These are phyloP conservation scores for Falciphora oryzae DNA, from an alignment of 2,329 filamentous ascomycete genomes.

Conservation along the genomic window DNA sequence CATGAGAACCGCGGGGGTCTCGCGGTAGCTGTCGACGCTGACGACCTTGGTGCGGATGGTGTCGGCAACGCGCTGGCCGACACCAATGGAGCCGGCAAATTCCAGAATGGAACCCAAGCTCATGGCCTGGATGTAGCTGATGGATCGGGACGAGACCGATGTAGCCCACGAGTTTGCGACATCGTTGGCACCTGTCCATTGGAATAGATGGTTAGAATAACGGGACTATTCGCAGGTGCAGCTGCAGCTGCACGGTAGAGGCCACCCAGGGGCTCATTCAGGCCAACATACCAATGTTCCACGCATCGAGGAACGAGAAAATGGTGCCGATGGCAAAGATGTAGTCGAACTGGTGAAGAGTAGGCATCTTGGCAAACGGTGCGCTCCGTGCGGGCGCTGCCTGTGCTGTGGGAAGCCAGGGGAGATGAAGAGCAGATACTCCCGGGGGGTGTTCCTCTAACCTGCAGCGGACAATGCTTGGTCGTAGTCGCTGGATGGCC, in stretches of 20 bases:
- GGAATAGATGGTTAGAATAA: slow-evolving; percentile 10
- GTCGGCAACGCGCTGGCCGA: slow-evolving; percentile 54
- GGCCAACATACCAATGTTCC: slow-evolving; percentile 49
- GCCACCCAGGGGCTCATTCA: neutral
- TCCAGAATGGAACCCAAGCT: slow-evolving; percentile 53
- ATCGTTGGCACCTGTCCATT: slow-evolving; percentile 46
- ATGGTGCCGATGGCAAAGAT: slow-evolving; percentile 59
- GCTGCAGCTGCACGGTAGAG: neutral
- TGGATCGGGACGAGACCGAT: slow-evolving; percentile 62
- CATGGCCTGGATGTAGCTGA: slow-evolving; percentile 57
- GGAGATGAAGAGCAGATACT: neutral
- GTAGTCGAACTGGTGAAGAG: slow-evolving; percentile 53
- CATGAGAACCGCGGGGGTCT: slow-evolving; percentile 48
- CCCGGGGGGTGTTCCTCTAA: neutral
- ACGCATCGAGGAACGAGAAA: slow-evolving; percentile 61
- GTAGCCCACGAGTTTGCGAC: slow-evolving; percentile 74
- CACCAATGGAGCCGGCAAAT: slow-evolving; percentile 54
- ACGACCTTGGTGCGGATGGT: slow-evolving; percentile 59
- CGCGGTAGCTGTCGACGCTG: slow-evolving; percentile 38
- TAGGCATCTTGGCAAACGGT: slow-evolving; percentile 14
- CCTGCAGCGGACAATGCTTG: neutral
- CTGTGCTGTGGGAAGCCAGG: neutral
- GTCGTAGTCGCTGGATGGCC: neutral
- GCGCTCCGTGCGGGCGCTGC: neutral
- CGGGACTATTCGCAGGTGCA: neutral